A percentile compares a stretch with the other conserved stretches of the same genome.
Conservation (phyloP, 2,329 filamentous ascomycete species). For the Fusarium graminum region DNA sequence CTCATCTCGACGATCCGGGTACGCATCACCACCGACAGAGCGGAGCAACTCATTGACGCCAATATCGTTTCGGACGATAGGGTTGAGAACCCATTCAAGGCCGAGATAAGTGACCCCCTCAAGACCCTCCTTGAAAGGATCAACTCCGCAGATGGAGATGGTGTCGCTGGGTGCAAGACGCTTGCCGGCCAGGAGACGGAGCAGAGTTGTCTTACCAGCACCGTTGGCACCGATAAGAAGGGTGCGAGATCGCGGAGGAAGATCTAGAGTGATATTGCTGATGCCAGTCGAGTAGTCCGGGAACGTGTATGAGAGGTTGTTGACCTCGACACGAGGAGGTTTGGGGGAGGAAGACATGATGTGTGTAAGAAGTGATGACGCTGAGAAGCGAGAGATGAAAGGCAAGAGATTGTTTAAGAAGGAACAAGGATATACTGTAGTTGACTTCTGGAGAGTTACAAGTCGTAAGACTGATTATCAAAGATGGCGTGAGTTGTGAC, state of each 20-base stretch:
- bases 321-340: constrained; percentile 76
- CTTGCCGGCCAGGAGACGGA: constrained; percentile 94
- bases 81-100: constrained; percentile 97
- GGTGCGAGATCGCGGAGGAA: constrained; percentile 87
- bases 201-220: constrained; percentile 95
- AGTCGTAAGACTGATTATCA: background rate
- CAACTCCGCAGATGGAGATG: constrained; percentile 83
- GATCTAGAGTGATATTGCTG: constrained; percentile 76
- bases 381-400: background rate
- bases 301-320: constrained; percentile 87
- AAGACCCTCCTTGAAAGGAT: constrained; percentile 90
- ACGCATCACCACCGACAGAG: constrained; percentile 88
- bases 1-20: constrained; percentile 85
- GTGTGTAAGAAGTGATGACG: constrained; percentile 14
- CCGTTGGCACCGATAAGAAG: constrained; percentile 96
- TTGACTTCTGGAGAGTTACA: background rate
- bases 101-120: constrained; percentile 98
- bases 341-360: constrained; percentile 49
- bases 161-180: constrained; percentile 83
- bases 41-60: constrained; percentile 87
- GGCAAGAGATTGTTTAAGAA: background rate
- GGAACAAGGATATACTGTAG: background rate
- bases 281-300: constrained; percentile 87
- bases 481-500: constrained; percentile 8
- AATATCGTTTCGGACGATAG: constrained; percentile 95